A percentile compares a stretch with the other conserved stretches of the same genome.
Evolutionary conservation across 1,139 yeast species (phyloP).

Genomic region (Martiniozyma asiatica): DNA sequence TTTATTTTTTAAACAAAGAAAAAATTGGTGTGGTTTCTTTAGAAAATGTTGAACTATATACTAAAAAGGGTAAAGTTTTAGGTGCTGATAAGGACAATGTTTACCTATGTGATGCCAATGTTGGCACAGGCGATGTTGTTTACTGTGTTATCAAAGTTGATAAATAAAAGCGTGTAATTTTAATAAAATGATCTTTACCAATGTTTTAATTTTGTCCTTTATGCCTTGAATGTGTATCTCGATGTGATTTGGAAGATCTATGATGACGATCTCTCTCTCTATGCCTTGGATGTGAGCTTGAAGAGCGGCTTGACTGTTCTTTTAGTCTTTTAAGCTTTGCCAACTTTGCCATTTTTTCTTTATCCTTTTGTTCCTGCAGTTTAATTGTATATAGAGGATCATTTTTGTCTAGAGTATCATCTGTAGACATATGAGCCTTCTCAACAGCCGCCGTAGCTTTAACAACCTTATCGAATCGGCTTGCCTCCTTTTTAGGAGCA

Average conservation of each 20-base stretch:
- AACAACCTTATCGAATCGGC: slow-evolving; percentile 1
- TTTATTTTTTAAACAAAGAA: slow-evolving; percentile 24
- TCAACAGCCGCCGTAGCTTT: slow-evolving; percentile 10
- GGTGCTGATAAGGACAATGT: slow-evolving; percentile 27
- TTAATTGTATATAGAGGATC: slow-evolving; percentile 48
- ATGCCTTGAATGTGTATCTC: no score
- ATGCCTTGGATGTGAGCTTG: no score
- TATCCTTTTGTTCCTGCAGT: slow-evolving; percentile 24
- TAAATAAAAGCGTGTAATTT: no score
- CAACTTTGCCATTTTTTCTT: slow-evolving; percentile 9
- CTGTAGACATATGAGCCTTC: slow-evolving; percentile 15
- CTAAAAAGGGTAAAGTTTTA: slow-evolving; percentile 20
- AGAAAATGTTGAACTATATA: slow-evolving; percentile 25
- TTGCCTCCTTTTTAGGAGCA: no score
- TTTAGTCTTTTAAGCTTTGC: slow-evolving; percentile 3
- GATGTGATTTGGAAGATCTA: no score
- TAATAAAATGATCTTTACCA: no score
- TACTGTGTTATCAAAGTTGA: slow-evolving; percentile 29
- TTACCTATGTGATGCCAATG: slow-evolving; percentile 47
- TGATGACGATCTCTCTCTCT: no score
- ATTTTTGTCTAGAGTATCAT: slow-evolving; percentile 21
- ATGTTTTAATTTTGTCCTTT: no score
- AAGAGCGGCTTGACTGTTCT: not conserved
- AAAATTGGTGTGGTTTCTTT: slow-evolving; percentile 21
- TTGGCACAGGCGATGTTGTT: slow-evolving; percentile 56